These are phyloP conservation scores for Paraleonurus japonicus DNA, from an alignment of 257 asterid genomes.

Conservation along the genomic window DNA sequence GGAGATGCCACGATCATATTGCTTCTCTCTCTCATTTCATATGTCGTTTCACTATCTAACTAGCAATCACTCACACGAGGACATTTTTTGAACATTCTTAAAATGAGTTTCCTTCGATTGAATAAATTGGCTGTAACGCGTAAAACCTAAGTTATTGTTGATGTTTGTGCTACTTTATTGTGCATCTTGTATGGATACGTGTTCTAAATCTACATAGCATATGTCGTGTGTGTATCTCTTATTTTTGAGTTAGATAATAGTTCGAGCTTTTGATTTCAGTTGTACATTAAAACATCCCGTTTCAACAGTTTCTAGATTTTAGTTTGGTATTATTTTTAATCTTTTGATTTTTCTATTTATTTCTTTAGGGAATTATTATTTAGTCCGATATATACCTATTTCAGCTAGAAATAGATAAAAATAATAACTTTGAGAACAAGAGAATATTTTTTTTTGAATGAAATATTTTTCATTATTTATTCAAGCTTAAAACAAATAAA, in stretches of 20 bases:
- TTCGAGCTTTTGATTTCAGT: neutral
- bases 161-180: neutral
- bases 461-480: neutral
- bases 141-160: neutral
- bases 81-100: neutral
- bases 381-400: no score
- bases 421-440: neutral
- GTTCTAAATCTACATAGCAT: neutral
- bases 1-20: slow-evolving; percentile 13
- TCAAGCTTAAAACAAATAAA: neutral
- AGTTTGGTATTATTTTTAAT: no score
- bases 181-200: neutral
- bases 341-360: no score
- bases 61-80: slow-evolving; percentile 15
- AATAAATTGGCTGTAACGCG: slow-evolving; percentile 10
- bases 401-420: no score
- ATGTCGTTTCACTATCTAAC: slow-evolving; percentile 18
- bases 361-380: no score
- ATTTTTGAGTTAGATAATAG: neutral
- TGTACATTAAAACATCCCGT: neutral
- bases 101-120: neutral
- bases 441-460: neutral
- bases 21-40: neutral
- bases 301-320: neutral
- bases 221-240: no score